Base-by-base conservation (phyloP, 2,329 filamentous ascomycete species). In the Diaporthe amygdali region DNA sequence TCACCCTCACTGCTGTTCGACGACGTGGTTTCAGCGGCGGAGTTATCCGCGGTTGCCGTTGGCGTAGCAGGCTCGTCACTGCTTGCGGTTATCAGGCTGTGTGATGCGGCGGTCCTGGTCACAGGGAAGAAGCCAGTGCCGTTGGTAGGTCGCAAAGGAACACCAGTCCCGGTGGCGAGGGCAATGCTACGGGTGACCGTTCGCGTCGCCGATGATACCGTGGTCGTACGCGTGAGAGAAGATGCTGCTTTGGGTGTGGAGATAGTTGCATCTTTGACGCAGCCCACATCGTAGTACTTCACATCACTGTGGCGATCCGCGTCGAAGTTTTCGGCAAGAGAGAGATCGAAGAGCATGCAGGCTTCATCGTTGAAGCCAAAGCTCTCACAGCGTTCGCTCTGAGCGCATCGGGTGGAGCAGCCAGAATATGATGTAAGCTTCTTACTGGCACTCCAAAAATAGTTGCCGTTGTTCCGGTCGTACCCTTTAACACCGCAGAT, bases 371-470 rank as follows among this genome's bases (percentile, higher is more conserved):
- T 49, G 25, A 59, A 64, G 30, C 56, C 68, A n/a, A 70, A 70
- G 39, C 68, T 70, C 56, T 66, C 30, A 37, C 68, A 70, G 25
- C 56, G 68, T 12, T 25, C 32, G 27, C 51, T 52, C 17, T 5
- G 8, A 8, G 49, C 56, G 22, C 68, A 70, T 7, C 15, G 56
- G n/a, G 68, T 27, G 3, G 68, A 70, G 59, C 68, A 70, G 9
- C 56, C 56, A 5, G 56, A 37, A 41, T 55, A 70, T 14, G 68
- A 66, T 9, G 68, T 25, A 17, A 70, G 9, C 1, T 41, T 14
- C 17, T 55, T 66, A 56, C 56, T 70, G 3, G 27, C 68, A 34
- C 68, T 70, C 46, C 41, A 63, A 9, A 70, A 70, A 37, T 70
- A 70, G n/a, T 70, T 66, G 17, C 61, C 61, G 9, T 15, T 44